Evolutionary conservation across 495 filamentous ascomycete species (phyloP).

Genomic region (Neurospora cerealis): DNA sequence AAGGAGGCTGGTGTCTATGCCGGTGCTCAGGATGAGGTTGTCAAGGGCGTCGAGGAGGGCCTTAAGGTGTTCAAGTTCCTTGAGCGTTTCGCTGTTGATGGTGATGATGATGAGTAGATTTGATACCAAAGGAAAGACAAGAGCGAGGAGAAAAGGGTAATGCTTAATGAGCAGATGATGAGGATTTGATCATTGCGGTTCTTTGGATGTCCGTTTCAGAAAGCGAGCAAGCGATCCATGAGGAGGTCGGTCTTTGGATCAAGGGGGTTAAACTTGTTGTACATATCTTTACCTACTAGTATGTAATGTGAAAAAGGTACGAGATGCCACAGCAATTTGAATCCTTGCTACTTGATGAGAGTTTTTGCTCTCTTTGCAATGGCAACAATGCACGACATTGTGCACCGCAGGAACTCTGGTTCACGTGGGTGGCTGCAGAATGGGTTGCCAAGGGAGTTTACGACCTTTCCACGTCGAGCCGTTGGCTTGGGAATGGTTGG

Average conservation of each 20-base stretch:
- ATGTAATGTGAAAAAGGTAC: not conserved
- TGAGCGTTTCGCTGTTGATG: not conserved
- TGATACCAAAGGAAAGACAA: not conserved
- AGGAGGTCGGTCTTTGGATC: not conserved
- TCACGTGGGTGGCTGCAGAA: slow-evolving; percentile 30
- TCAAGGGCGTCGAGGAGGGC: slow-evolving; percentile 39
- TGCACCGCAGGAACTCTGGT: slow-evolving; percentile 21
- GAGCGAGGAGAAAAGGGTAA: not conserved
- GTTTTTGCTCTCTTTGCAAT: not conserved
- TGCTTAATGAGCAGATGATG: not conserved
- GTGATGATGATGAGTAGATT: not conserved
- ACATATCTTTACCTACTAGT: not conserved
- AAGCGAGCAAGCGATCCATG: not conserved
- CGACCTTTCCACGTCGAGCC: not conserved
- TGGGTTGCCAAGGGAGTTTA: slow-evolving; percentile 3
- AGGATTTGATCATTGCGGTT: not conserved
- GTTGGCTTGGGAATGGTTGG: not conserved
- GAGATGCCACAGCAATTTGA: not conserved
- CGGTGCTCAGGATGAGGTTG: slow-evolving; percentile 15
- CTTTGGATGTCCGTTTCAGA: not conserved
- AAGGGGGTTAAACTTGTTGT: not conserved
- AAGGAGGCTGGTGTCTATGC: slow-evolving; percentile 44
- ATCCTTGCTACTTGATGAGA: not conserved
- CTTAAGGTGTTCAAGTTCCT: slow-evolving; percentile 50
- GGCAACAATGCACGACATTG: slow-evolving; percentile 30